Base-by-base conservation (phyloP, 2,329 filamentous ascomycete species). In the Calonectria ilicicola region DNA sequence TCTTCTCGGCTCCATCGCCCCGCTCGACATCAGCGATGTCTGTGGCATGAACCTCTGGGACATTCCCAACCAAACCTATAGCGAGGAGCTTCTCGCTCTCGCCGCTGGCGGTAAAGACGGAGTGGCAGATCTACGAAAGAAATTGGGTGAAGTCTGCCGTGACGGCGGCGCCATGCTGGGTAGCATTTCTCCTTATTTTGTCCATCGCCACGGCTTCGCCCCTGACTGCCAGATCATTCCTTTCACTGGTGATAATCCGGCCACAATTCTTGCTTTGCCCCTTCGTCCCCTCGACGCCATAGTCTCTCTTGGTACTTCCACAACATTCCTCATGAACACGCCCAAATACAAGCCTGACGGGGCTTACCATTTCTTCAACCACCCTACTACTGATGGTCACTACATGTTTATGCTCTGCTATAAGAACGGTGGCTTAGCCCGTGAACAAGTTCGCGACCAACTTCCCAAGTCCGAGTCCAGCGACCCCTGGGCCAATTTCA, bases 331-430 rank as follows among this genome's bases (percentile, higher is more conserved):
- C 73, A 98, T 98, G 96, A 95, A 94, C 80, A 98, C 97, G 5
- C 92, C 95, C n/a, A 89, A 91, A 79, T 98, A 98, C 89, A 93
- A 93, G 82, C 95, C 97, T 2, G 93, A 98, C 81, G 94, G 95
- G 3, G 91, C 94, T 8, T 98, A 98, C 81, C 97, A 99, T 87
- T 98, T 98, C 88, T 97, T 98, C 91, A 98, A 98, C 87, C 96
- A 98, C 84, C 97, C 97, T 1, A 97, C 95, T 53, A 98, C 95
- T 1, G 87, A 92, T 0, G 95, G 94, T 1, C 90, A 98, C 72
- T 98, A 98, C 89, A 98, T 99, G 97, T 98, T 99, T 85, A 99
- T 99, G 97, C 91, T 99, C 42, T 99, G 97, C 89, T 99, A 98
- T 88, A 98, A 98, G 86, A 99, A 99, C 85, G 97, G 97, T 77